Base-by-base conservation (phyloP, 2,329 filamentous ascomycete species). In the Trichothecium roseum region DNA sequence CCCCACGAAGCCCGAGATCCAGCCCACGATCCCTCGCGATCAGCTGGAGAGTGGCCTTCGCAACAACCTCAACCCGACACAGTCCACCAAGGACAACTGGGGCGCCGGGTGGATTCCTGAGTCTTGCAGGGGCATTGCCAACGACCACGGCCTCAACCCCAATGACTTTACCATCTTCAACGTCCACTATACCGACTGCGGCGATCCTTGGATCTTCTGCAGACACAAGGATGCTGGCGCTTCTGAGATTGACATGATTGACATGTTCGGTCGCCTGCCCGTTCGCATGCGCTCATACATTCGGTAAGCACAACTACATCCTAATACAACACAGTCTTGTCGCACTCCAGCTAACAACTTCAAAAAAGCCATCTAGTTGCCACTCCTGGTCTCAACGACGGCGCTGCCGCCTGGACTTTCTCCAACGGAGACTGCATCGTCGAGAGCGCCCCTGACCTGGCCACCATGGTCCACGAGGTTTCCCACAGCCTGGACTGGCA, bases 181-280 rank as follows among this genome's bases (percentile, higher is more conserved):
- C 37, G 44, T 49, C 16, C 42, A 40, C 34, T 54, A 48, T 32
- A 31, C 41, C 30, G 53, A 54, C 40, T 56, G 53, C 40, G 22
- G 16, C 14, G 35, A 43, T 30, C 37, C 44, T 17, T 57, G 53
- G 53, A 44, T 49, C 34, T 47, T 57, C 30, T 57, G 54, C 36
- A 43, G 54, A 2, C 51, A 54, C 39, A 48, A 43, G 30, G 38
- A 48, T 22, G 40, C 49, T 8, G 36, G 39, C 2, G 37, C 46
- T n/a, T 42, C 35, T 39, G 32, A 49, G 35, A 30, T 32, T 4
- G 41, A 45, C 17, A 50, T 56, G 43, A 42, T 48, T 10, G 44
- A 47, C 28, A 36, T 50, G 18, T 54, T 54, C 24, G 52, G 51
- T 9, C 46, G 49, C 18, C 20, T 55, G 10, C 54, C 54, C 9